Percentiles rank a stretch among this genome's conserved stretches.
Conservation (phyloP, 2,329 filamentous ascomycete species). For the Cadophora sp. region DNA sequence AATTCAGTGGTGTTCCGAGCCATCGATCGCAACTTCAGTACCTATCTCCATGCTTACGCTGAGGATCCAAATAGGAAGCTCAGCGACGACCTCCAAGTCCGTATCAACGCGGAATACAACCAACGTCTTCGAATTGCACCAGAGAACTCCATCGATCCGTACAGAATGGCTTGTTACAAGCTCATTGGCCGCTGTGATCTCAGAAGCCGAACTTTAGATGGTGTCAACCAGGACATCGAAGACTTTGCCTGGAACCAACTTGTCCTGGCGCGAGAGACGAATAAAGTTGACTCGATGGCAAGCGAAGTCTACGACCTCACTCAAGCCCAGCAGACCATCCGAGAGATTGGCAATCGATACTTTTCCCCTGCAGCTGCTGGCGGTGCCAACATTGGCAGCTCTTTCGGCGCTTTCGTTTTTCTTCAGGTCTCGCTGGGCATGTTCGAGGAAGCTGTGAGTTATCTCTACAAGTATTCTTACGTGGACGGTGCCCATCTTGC, state of each 20-base stretch:
- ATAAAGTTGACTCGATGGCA: constrained; percentile 68
- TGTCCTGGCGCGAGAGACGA: constrained; percentile 70
- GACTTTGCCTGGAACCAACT: constrained; percentile 78
- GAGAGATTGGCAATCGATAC: constrained; percentile 88
- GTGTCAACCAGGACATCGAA: constrained; percentile 64
- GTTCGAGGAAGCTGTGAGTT: constrained; percentile 92
- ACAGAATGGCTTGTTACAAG: constrained; percentile 97
- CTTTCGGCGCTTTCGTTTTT: constrained; percentile 91
- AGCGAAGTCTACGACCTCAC: constrained; percentile 69
- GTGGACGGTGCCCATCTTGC: constrained; percentile 95
- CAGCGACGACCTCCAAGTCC: constrained; percentile 79
- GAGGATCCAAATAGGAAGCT: constrained; percentile 78
- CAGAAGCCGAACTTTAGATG: constrained; percentile 67
- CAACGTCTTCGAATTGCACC: constrained; percentile 84
- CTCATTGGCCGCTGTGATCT: constrained; percentile 84
- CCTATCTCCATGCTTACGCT: constrained; percentile 86
- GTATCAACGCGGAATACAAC: constrained; percentile 88
- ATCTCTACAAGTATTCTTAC: constrained; percentile 90
- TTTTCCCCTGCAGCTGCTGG: constrained; percentile 72
- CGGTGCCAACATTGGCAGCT: constrained; percentile 71
- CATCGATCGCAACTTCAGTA: constrained; percentile 88
- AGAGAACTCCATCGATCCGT: constrained; percentile 89
- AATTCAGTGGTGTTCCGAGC: constrained; percentile 84
- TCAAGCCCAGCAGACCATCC: constrained; percentile 79
- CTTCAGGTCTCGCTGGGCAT: constrained; percentile 88